phyloP scores from a whole-genome alignment of 2,329 filamentous ascomycete genomes.

The Penicillium sp. region DNA sequence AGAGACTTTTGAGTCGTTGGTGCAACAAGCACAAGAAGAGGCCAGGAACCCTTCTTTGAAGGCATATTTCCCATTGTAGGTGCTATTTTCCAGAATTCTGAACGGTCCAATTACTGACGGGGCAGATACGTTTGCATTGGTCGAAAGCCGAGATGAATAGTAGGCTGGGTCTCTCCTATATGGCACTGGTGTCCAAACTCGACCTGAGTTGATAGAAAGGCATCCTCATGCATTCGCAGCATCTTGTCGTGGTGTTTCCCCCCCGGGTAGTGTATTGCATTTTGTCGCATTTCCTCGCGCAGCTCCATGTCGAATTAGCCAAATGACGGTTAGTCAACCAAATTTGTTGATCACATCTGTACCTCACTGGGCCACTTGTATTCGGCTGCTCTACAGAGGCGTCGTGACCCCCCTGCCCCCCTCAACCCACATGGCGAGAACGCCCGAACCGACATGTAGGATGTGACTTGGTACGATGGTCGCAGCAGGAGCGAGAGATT shows the following conservation, averaged over 20 bases:
- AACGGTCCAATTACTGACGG: background rate
- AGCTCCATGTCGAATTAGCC: conserved; percentile 16
- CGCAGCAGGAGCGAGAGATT: conserved; percentile 1
- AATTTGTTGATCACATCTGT: conserved; percentile 6
- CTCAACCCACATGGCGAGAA: background rate
- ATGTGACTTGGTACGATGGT: conserved; percentile 1
- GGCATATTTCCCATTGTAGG: conserved; percentile 49
- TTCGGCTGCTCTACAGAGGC: background rate
- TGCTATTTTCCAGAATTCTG: background rate
- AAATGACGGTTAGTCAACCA: conserved; percentile 19
- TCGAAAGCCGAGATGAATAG: conserved; percentile 1
- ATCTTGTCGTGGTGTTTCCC: background rate
- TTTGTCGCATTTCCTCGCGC: conserved; percentile 11
- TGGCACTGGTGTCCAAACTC: background rate
- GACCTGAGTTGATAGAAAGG: background rate
- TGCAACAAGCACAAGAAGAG: conserved; percentile 39
- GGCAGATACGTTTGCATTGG: conserved; percentile 44
- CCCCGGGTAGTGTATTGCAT: conserved; percentile 2
- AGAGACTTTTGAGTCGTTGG: conserved; percentile 38
- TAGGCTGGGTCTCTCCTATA: background rate
- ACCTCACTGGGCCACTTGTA: background rate
- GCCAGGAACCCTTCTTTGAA: conserved; percentile 39
- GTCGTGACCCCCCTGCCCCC: background rate
- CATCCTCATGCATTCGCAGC: background rate
- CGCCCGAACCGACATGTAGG: background rate